Conservation (phyloP, 2,329 filamentous ascomycete genomes). For the Chaetomiaceae sp. region DNA sequence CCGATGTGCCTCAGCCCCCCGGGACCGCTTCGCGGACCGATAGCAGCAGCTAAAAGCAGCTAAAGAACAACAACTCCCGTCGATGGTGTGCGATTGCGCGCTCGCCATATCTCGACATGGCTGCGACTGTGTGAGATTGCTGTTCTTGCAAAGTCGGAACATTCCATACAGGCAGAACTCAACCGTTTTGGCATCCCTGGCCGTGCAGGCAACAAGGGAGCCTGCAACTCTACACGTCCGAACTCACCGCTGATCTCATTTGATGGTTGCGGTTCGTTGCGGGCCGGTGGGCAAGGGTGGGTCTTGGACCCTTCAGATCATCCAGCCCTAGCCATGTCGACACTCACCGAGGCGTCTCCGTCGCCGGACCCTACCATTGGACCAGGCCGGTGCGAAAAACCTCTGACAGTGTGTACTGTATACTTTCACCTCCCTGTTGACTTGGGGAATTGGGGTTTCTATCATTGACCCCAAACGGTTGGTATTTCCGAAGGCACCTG, state of each 20-base stretch:
- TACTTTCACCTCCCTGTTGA: neutral
- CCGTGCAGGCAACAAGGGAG: neutral
- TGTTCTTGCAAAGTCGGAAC: neutral
- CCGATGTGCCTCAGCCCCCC: too few relatives aligned
- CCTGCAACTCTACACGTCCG: conserved; percentile 3
- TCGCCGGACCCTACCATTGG: neutral
- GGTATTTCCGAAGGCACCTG: conserved; percentile 13
- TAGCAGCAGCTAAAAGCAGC: too few relatives aligned
- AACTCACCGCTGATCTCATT: conserved; percentile 4
- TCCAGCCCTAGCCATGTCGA: neutral
- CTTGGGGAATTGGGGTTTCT: too few relatives aligned
- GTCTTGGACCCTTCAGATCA: neutral
- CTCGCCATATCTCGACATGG: too few relatives aligned
- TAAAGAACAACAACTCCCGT: too few relatives aligned
- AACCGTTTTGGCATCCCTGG: neutral
- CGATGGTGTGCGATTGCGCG: too few relatives aligned
- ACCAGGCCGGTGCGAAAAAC: neutral
- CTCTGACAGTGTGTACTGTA: neutral
- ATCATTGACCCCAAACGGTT: neutral
- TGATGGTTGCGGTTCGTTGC: neutral
- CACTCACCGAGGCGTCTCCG: neutral
- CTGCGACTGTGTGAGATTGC: too few relatives aligned
- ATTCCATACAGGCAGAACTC: conserved; percentile 8
- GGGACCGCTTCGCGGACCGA: neutral
- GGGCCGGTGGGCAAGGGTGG: neutral